These are phyloP conservation scores for Cyclospora cayetanensis DNA, from an alignment of 169 alveolate species.

Conservation along the genomic window DNA sequence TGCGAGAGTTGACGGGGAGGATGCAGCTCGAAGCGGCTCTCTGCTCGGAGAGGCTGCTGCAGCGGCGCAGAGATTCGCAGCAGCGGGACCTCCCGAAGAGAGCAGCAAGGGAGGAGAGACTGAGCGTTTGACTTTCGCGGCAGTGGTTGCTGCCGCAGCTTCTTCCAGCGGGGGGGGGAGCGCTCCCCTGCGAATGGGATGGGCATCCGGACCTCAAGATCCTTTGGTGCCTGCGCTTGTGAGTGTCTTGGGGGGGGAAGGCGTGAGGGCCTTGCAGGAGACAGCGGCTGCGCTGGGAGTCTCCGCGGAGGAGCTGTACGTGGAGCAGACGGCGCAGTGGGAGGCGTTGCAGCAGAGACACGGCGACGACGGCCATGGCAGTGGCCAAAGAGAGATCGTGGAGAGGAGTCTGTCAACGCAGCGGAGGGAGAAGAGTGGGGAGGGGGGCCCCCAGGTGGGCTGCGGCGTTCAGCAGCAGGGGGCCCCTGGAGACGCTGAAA, in stretches of 20 bases:
- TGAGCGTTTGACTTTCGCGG: slow-evolving; percentile 48
- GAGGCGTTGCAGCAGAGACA: slow-evolving; percentile 12
- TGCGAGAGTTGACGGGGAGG: no score
- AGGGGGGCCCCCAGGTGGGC: not conserved
- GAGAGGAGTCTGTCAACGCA: not conserved
- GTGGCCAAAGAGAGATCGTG: not conserved
- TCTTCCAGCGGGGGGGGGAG: not conserved
- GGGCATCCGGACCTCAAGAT: slow-evolving; percentile 56
- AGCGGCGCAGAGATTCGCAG: no score
- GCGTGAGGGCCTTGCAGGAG: slow-evolving; percentile 34
- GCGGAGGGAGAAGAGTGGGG: not conserved
- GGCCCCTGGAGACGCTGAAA: not conserved
- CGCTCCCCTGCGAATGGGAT: slow-evolving; percentile 26
- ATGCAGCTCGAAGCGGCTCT: no score
- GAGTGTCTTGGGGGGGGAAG: slow-evolving; percentile 35
- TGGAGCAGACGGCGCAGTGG: slow-evolving; percentile 61
- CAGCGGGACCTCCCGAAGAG: no score
- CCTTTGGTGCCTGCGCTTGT: not conserved
- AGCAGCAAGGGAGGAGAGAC: no score
- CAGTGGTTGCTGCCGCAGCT: slow-evolving; percentile 49
- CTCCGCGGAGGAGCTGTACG: slow-evolving; percentile 63
- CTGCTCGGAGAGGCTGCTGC: no score
- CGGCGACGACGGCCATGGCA: not conserved
- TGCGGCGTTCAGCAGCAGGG: not conserved
- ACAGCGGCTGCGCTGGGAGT: slow-evolving; percentile 60